Evolutionary conservation across 139 green algal genomes (phyloP), one percentile per base, ranked within the genome.

Genomic region (Closterium sp.): DNA sequence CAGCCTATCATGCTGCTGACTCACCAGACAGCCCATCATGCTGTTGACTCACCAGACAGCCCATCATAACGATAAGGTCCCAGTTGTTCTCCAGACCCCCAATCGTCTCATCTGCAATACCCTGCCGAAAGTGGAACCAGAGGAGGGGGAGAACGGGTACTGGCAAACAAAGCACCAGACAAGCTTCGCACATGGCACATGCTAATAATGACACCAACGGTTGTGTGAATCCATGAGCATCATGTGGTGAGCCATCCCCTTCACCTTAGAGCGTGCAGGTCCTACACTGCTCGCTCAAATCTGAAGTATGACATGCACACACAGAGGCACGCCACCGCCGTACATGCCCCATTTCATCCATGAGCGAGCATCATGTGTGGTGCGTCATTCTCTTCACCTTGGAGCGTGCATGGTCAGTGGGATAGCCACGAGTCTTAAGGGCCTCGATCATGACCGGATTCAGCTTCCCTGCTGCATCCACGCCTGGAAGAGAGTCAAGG

Each of bases 221-320:
- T 55, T 12, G 36, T 55, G 36, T 6, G 6, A 6, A 12, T 12
- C 36, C 36, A 55, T 6, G 36, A 12, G 36, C 36, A 55, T 55
- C 6, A 55, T 55, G 36, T 55, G 36, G 55, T 76, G 55, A 28
- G 16, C 25, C 55, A 12, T 12, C 36, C 5, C 23, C 25, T 76
- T 76, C 55, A 91, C 88, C 88, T 91, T 91, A 23, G 88, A 91
- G 34, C 88, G 88, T 4, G 89, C 31, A 33, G n/a, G n/a, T n/a
- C n/a, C n/a, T n/a, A n/a, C n/a, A n/a, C n/a, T n/a, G n/a, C n/a
- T n/a, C n/a, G n/a, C n/a, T n/a, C n/a, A n/a, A n/a, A n/a, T n/a
- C n/a, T n/a, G n/a, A n/a, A n/a, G n/a, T n/a, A n/a, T n/a, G n/a
- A n/a, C n/a, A n/a, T n/a, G n/a, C n/a, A n/a, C n/a, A n/a, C n/a